A percentile compares a stretch with the other conserved stretches of the same genome.
Evolutionary conservation across 257 asterid species (phyloP).

Genomic region (Gentiana macrophylla): DNA sequence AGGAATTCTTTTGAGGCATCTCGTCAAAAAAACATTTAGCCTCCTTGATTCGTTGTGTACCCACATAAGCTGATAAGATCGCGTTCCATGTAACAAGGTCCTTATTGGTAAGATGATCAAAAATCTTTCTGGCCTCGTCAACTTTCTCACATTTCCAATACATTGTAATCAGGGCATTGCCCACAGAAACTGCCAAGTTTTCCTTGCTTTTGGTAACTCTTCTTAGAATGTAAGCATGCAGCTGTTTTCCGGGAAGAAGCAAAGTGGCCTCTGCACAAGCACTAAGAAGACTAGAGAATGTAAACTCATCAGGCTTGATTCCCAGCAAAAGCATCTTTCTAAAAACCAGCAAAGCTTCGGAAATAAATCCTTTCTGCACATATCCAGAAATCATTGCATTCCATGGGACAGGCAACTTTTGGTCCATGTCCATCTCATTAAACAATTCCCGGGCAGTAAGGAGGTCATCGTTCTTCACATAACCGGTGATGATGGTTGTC

Average conservation of each 20-base stretch:
- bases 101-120: slow-evolving; percentile 31
- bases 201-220: slow-evolving; percentile 28
- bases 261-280: slow-evolving; percentile 49
- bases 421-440: slow-evolving; percentile 61
- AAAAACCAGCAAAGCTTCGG: slow-evolving; percentile 38
- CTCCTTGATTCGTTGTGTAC: slow-evolving; percentile 32
- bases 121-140: slow-evolving; percentile 38
- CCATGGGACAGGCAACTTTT: slow-evolving; percentile 58
- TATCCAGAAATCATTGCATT: slow-evolving; percentile 72
- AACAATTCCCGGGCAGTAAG: slow-evolving; percentile 49
- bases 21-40: slow-evolving; percentile 39
- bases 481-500: slow-evolving; percentile 68
- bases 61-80: slow-evolving; percentile 49
- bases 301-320: slow-evolving; percentile 44
- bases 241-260: slow-evolving; percentile 55
- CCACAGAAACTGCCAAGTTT: slow-evolving; percentile 39
- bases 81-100: slow-evolving; percentile 67
- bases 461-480: slow-evolving; percentile 49
- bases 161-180: slow-evolving; percentile 49
- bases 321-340: slow-evolving; percentile 44
- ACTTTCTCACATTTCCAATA: slow-evolving; percentile 55
- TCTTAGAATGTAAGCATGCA: slow-evolving; percentile 47
- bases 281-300: slow-evolving; percentile 49
- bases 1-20: slow-evolving; percentile 34
- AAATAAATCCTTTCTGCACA: slow-evolving; percentile 46